Evolutionary conservation across 164 flowering plant species (phyloP).

Genomic region (Nymphaea thermarum): DNA sequence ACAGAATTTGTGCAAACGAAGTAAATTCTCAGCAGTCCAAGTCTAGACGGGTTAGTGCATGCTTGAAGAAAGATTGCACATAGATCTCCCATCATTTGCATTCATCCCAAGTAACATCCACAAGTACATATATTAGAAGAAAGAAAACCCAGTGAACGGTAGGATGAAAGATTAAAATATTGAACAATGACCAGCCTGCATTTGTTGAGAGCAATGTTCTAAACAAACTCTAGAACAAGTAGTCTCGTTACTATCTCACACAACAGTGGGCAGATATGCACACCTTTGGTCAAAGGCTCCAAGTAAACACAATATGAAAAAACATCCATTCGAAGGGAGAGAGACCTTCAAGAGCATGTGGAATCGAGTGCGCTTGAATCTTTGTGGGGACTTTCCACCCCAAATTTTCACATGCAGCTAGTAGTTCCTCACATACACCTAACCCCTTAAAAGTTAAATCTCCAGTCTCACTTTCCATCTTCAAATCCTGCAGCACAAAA

Average conservation of each 20-base stretch:
- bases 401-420: conserved; percentile 57
- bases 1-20: background rate
- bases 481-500: background rate
- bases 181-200: too few species aligned
- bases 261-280: too few species aligned
- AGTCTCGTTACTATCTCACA: too few species aligned
- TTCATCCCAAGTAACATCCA: too few species aligned
- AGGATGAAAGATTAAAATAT: too few species aligned
- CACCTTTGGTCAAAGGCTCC: background rate
- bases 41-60: background rate
- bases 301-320: background rate
- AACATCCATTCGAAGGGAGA: background rate
- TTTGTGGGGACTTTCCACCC: conserved; percentile 70
- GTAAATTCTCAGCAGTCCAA: background rate
- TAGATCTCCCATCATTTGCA: too few species aligned
- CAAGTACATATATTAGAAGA: background rate
- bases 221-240: too few species aligned
- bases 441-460: conserved; percentile 41
- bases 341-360: conserved; percentile 65
- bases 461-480: conserved; percentile 24
- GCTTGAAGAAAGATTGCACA: background rate
- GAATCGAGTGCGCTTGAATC: conserved; percentile 70
- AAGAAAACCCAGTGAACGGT: background rate
- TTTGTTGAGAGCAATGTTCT: too few species aligned
- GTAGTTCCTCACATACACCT: conserved; percentile 50